Percentiles rank a stretch among this genome's conserved stretches.
Evolutionary conservation across 306 rosid genomes (phyloP).

Genomic region (Chamaecrista fasciculata): DNA sequence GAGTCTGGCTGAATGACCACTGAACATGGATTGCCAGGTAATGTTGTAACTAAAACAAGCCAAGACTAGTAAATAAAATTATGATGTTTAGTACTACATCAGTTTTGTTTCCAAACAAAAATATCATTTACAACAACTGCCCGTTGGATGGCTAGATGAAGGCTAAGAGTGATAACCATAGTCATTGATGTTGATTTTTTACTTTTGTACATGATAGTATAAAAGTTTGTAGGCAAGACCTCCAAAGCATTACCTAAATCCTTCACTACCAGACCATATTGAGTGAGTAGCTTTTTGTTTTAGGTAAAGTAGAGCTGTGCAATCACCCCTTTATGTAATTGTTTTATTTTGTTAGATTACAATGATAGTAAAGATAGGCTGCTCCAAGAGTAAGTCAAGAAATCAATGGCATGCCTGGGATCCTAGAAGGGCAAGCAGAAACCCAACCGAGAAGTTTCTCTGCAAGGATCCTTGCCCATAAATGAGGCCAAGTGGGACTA

Average conservation of each 20-base stretch:
- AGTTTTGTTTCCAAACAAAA: not conserved
- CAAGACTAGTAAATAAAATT: slow-evolving; percentile 6
- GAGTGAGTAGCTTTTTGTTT: not conserved
- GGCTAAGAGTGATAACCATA: not conserved
- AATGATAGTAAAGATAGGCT: too few relatives aligned
- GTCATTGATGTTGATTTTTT: not conserved
- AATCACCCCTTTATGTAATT: not conserved
- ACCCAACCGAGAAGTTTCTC: too few relatives aligned
- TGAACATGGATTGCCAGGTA: not conserved
- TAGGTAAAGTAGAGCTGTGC: not conserved
- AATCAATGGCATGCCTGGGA: too few relatives aligned
- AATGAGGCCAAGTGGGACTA: too few relatives aligned
- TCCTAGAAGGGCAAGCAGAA: too few relatives aligned
- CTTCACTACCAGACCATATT: not conserved
- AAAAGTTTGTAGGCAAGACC: not conserved
- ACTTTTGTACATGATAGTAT: not conserved
- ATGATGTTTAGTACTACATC: not conserved
- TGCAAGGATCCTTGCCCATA: too few relatives aligned
- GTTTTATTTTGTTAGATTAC: too few relatives aligned
- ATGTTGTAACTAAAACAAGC: not conserved
- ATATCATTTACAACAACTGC: not conserved
- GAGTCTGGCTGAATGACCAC: not conserved
- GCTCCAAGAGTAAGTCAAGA: too few relatives aligned
- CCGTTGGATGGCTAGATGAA: not conserved
- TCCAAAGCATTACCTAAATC: not conserved